phyloP scores from a whole-genome alignment of 306 rosid species.

The Trichosanthes truncata region DNA sequence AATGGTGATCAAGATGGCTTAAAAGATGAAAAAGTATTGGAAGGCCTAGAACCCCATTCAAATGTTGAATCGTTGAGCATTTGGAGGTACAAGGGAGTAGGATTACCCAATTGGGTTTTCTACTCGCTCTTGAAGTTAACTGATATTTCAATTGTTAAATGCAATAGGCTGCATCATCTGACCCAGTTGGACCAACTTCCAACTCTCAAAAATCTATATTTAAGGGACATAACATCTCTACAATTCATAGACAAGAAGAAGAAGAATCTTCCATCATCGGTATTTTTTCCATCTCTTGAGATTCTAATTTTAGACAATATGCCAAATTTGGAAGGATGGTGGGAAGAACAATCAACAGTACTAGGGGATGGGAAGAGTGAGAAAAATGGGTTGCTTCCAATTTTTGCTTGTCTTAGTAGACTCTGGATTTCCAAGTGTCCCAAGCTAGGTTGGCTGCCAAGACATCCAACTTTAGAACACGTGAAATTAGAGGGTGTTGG shows the following conservation, averaged over 20 bases:
- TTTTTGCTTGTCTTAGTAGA: neutral
- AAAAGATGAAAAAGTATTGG: neutral
- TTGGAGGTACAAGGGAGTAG: neutral
- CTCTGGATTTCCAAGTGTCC: neutral
- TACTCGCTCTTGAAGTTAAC: neutral
- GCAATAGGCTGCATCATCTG: neutral
- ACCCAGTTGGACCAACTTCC: neutral
- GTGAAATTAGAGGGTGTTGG: neutral
- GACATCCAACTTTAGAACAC: neutral
- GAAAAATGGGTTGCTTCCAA: neutral
- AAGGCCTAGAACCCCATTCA: neutral
- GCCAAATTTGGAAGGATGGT: neutral
- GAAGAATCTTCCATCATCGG: neutral
- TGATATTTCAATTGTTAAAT: neutral
- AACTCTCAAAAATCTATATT: neutral
- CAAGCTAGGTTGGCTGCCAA: neutral
- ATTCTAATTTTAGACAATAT: neutral
- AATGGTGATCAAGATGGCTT: neutral
- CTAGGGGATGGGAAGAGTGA: too few species aligned
- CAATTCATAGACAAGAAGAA: neutral
- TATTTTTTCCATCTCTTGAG: neutral
- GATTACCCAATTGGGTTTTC: neutral
- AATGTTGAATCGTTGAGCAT: neutral
- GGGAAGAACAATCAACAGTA: neutral
- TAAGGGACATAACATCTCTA: neutral